Conservation (phyloP, 2,329 filamentous ascomycete species). For the Paecilomyces formosus region DNA sequence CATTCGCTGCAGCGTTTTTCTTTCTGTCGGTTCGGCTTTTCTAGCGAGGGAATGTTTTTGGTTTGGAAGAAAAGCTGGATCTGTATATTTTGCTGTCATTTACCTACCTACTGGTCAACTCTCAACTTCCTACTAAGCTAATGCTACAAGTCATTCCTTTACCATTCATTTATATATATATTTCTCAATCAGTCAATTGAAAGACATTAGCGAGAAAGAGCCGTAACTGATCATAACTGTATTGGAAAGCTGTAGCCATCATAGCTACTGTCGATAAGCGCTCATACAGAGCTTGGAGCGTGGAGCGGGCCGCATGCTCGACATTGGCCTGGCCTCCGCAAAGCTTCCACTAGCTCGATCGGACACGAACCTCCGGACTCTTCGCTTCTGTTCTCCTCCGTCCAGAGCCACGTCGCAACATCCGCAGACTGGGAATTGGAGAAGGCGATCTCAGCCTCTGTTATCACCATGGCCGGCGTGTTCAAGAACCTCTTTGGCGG, state of each 20-base stretch:
- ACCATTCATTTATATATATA: background rate
- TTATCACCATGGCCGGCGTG: conserved; percentile 28
- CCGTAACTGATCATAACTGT: too few species aligned
- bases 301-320: background rate
- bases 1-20: background rate
- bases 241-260: too few species aligned
- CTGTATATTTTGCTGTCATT: background rate
- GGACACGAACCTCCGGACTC: conserved; percentile 11
- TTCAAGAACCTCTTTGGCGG: conserved; percentile 33
- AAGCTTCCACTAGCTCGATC: background rate
- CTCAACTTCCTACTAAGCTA: background rate
- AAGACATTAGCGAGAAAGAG: background rate
- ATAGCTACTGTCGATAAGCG: background rate
- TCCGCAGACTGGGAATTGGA: background rate
- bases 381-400: conserved; percentile 1
- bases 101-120: background rate
- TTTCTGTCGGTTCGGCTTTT: background rate
- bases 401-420: conserved; percentile 4
- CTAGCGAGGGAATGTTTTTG: background rate
- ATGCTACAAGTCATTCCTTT: background rate
- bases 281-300: too few species aligned
- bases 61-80: background rate
- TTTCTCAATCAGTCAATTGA: background rate
- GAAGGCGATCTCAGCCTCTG: conserved; percentile 3
- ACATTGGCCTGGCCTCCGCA: background rate